Percentiles rank a stretch among this genome's conserved stretches.
These are phyloP conservation scores for Yarrowia sp. DNA, from an alignment of 805 yeast genomes.

Conservation along the genomic window DNA sequence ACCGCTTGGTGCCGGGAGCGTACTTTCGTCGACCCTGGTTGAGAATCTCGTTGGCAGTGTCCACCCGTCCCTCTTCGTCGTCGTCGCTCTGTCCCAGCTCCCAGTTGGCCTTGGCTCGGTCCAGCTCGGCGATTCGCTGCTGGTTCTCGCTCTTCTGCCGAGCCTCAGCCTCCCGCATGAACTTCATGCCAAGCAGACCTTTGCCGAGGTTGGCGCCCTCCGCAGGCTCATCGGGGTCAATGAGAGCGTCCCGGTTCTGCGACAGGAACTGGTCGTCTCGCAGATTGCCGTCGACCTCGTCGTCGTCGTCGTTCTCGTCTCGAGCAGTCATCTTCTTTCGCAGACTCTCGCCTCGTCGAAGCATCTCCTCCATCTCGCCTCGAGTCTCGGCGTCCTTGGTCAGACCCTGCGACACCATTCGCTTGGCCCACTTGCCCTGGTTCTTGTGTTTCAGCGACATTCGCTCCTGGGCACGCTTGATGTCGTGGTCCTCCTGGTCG, in stretches of 20 bases:
- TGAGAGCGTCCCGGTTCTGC: constrained; percentile 49
- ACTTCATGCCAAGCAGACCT: constrained; percentile 93
- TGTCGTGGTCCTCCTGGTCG: constrained; percentile 67
- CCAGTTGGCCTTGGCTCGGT: constrained; percentile 56
- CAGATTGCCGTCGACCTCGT: constrained; percentile 56
- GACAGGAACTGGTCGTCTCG: constrained; percentile 46
- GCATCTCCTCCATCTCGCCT: constrained; percentile 92
- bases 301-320: constrained; percentile 57
- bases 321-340: constrained; percentile 74
- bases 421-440: constrained; percentile 87
- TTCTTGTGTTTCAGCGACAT: constrained; percentile 92
- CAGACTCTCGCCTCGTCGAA: constrained; percentile 81
- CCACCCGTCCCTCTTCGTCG: constrained; percentile 53
- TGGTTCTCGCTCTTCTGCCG: constrained; percentile 66
- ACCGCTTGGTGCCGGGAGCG: constrained; percentile 64
- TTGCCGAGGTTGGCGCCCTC: constrained; percentile 65
- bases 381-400: constrained; percentile 84
- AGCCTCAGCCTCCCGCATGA: constrained; percentile 89
- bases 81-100: constrained; percentile 52
- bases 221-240: constrained; percentile 39
- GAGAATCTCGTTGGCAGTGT: constrained; percentile 52
- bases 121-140: constrained; percentile 59
- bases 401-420: constrained; percentile 88
- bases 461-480: constrained; percentile 85
- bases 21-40: constrained; percentile 85